Evolutionary conservation across 169 alveolate species (phyloP), one percentile per base, ranked within the genome.

Genomic region (Eimeria falciformis): DNA sequence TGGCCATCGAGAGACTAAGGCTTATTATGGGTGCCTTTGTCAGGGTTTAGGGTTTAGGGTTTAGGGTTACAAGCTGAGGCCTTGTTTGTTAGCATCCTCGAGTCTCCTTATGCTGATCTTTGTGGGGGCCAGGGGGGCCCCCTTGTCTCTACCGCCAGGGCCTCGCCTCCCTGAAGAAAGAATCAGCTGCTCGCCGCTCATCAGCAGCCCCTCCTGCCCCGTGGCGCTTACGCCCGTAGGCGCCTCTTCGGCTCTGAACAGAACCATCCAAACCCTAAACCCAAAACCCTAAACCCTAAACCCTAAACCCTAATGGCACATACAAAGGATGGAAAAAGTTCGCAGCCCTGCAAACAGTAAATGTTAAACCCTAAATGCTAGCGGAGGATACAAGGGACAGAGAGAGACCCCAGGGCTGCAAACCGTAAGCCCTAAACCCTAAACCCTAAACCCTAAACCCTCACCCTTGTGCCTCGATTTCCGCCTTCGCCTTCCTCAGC

Each of bases 361-460:
- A 14, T 65, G 37, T 50, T 62, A 40, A 5, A 3, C 66, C 37
- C 62, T 65, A 5, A 84, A 7, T 27, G 62, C 91, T 23, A n/a
- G 46, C 27, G 91, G 91, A n/a, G 71, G 5, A 18, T 65, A 29
- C 47, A 25, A 5, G 29, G 81, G 83, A 5, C 33, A 33, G 21
- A 23, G 71, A 11, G 81, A 14, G 29, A 45, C 91, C 4, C 29
- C 81, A 43, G 23, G 75, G 23, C 62, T 21, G 4, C 62, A 62
- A 27, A 7, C 75, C 73, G 29, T 23, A 62, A 62, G 23, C 73
- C 75, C 81, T 69, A 69, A 69, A 65, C 75, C 37, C 33, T 65
- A n/a, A 65, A 65, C 33, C 75, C 73, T 62, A 62, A 62, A 62
- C 73, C 73, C 73, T 53, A 53, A 21, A 53, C 21, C 0, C 65